Evolutionary conservation across 345 rosid genomes (phyloP).

Genomic region (Lepidium sativum): DNA sequence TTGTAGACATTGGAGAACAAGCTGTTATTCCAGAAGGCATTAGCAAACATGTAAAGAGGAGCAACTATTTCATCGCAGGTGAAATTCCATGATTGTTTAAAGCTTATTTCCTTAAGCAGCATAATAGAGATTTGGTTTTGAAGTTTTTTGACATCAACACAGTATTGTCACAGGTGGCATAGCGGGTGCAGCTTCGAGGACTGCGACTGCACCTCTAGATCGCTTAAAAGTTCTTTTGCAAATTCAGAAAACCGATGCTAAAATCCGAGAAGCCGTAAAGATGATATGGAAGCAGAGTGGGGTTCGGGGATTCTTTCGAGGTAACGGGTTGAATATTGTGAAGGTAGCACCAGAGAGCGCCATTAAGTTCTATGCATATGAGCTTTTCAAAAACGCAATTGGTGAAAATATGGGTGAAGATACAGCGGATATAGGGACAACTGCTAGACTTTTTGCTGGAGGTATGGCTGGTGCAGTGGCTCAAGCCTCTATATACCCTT

Average conservation of each 20-base stretch:
- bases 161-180: conserved; percentile 44
- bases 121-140: not conserved
- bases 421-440: conserved; percentile 48
- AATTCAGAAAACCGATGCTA: conserved; percentile 60
- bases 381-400: conserved; percentile 54
- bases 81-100: not conserved
- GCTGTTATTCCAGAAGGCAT: conserved; percentile 80
- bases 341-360: conserved; percentile 98
- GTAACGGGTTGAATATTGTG: conserved; percentile 72
- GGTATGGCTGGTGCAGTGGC: conserved; percentile 95
- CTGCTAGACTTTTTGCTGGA: conserved; percentile 67
- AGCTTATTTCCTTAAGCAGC: not conserved
- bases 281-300: conserved; percentile 63
- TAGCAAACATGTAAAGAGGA: conserved; percentile 62
- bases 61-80: conserved; percentile 71
- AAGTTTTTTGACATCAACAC: not conserved
- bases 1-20: conserved; percentile 86
- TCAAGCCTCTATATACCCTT: conserved; percentile 74
- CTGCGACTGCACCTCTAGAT: conserved; percentile 87
- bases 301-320: conserved; percentile 58
- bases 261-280: conserved; percentile 53
- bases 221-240: conserved; percentile 79
- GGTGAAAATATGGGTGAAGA: conserved; percentile 42
- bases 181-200: conserved; percentile 88
- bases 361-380: conserved; percentile 70